Conservation (phyloP, 192 early-diverging fungal genomes). For the Geranomyces variabilis region DNA sequence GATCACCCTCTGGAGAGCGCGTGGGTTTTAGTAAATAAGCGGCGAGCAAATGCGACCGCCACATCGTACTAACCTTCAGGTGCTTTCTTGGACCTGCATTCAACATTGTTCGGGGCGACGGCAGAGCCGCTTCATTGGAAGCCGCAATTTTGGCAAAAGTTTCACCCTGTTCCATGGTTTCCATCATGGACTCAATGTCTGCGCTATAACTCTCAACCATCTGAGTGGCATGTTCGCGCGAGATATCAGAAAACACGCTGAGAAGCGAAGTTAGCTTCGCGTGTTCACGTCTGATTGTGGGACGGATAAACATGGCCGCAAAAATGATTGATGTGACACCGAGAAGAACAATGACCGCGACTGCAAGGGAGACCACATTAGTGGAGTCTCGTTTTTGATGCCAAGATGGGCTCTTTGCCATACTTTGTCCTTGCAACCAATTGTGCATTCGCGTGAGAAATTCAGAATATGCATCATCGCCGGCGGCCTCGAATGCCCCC, state of each 20-base stretch:
- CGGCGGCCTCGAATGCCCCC: neutral
- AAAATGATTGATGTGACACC: neutral
- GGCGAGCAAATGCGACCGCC: no score
- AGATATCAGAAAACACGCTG: slow-evolving; percentile 1
- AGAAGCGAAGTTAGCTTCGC: neutral
- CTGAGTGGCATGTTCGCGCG: slow-evolving; percentile 3
- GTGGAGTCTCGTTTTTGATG: no score
- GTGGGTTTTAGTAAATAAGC: no score
- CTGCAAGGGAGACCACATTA: neutral
- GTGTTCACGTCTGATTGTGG: neutral
- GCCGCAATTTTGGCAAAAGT: slow-evolving; percentile 3
- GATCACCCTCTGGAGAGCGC: no score
- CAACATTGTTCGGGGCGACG: neutral
- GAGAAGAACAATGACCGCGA: neutral
- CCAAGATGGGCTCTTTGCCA: no score
- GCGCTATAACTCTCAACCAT: slow-evolving; percentile 8
- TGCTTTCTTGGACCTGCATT: neutral
- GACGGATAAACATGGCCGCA: neutral
- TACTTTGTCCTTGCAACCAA: no score
- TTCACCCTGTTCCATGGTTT: slow-evolving; percentile 1
- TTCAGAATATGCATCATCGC: no score
- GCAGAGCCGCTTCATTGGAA: slow-evolving; percentile 7
- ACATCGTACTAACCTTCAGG: no score
- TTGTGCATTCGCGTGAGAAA: no score
- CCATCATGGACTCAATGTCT: slow-evolving; percentile 10